Base-by-base conservation (phyloP, 2,329 filamentous ascomycete genomes). In the Colletotrichum spaethianum region DNA sequence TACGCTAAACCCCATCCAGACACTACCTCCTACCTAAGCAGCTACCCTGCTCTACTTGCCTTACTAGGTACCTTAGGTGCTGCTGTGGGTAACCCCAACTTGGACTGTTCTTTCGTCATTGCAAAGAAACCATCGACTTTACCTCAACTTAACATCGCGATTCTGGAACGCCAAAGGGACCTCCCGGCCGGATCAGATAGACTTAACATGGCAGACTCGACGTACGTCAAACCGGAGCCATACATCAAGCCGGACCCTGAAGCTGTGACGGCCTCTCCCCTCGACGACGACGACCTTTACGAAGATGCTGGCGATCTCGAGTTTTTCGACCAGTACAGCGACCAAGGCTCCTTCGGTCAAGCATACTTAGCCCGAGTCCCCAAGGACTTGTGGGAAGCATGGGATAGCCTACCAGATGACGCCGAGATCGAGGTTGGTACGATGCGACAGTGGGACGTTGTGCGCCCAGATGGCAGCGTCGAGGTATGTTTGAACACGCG, bases 401-500 rank as follows among this genome's bases (percentile, higher is more conserved):
- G 95, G 93, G 83, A 86, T 70, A 87, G 91, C 75, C 83, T 97
- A 18, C 92, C 94, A 77, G 93, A 96, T 74, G 92, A 97, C 75
- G 92, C 93, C 68, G 93, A 95, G 82, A 93, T 97, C 74, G 89
- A 93, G 79, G 90, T 97, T 74, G 94, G 94, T 55, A 96, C 91
- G 38, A 86, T 97, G 78, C 86, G 89, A 66, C 88, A 87, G 73
- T 91, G 88, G 87, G 83, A 80, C 67, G 86, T 88, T 74, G 79
- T 79, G 53, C 88, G 87, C n/a, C 83, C 87, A 31, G 85, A 89
- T 73, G 87, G 87, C 20, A 82, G 87, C 74, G 80, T 84, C 31
- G 85, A 73, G 57, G 73, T 75, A 56, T 20, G 66, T 12, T 31
- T 44, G 23, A 52, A 55, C 9, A 38, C 65, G 36, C 23, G 38